Evolutionary conservation across 202 grass and related monocot species (phyloP).

Genomic region (Schoenoplectus tabernaemontani): DNA sequence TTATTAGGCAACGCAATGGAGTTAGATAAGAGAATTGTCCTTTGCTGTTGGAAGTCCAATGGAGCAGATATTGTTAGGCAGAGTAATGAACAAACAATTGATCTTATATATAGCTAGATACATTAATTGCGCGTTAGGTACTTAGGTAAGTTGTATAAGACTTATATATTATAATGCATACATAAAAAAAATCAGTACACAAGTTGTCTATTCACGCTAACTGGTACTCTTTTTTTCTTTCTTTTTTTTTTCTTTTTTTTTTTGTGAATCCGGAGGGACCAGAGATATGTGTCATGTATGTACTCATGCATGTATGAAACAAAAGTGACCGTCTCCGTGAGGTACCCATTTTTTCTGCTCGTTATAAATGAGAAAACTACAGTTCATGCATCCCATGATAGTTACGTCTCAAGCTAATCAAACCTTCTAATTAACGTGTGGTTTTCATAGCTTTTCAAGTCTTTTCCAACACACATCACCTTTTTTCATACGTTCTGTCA

Average conservation of each 20-base stretch:
- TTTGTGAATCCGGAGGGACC: not conserved
- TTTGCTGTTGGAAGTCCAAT: not conserved
- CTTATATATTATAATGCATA: not conserved
- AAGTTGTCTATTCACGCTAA: no score
- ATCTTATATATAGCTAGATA: not conserved
- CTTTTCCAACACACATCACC: not conserved
- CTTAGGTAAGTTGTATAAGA: not conserved
- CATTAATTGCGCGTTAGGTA: not conserved
- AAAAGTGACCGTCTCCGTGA: not conserved
- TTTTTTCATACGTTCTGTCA: not conserved
- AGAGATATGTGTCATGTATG: not conserved
- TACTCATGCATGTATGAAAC: no score
- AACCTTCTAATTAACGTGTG: not conserved
- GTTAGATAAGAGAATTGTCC: slow-evolving; percentile 1
- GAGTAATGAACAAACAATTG: not conserved
- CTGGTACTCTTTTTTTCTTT: no score
- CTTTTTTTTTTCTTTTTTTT: no score
- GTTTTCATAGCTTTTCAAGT: not conserved
- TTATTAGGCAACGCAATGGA: no score
- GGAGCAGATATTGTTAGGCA: not conserved
- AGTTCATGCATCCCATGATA: not conserved
- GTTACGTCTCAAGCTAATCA: not conserved
- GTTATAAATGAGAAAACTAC: not conserved
- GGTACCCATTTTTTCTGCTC: not conserved
- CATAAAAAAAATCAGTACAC: no score